A percentile compares a stretch with the other conserved stretches of the same genome.
phyloP scores from a whole-genome alignment of 202 grass and related monocot species.

The Setaria italica region DNA sequence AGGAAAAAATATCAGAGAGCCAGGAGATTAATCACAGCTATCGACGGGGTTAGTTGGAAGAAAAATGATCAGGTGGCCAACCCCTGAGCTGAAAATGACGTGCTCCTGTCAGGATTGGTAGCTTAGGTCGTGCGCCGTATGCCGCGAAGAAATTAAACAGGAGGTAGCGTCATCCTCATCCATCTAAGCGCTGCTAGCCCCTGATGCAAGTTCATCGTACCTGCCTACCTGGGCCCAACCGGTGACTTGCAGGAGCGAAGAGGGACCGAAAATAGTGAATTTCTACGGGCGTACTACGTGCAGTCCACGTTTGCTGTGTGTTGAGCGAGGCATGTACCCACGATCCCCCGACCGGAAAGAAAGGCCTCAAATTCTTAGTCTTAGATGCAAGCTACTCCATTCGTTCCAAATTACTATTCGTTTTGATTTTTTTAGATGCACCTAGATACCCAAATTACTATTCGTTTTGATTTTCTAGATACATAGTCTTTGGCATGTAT shows the following conservation, averaged over 20 bases:
- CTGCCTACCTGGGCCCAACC: neutral
- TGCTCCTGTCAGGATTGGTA: neutral
- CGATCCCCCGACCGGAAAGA: neutral
- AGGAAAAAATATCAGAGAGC: too few species aligned
- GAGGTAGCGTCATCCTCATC: neutral
- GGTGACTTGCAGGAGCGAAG: neutral
- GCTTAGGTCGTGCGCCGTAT: neutral
- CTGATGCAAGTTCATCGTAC: neutral
- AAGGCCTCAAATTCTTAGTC: slow-evolving; percentile 29
- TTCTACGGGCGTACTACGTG: neutral
- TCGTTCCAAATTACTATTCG: too few species aligned
- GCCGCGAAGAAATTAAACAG: neutral
- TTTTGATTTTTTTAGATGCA: too few species aligned
- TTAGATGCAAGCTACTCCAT: neutral
- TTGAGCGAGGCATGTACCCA: too few species aligned
- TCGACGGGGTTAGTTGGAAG: neutral
- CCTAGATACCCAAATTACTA: too few species aligned
- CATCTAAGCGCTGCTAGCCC: neutral
- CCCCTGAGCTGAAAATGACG: neutral
- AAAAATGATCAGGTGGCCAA: neutral
- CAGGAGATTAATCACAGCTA: too few species aligned
- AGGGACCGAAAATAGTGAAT: neutral
- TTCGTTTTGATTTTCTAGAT: too few species aligned
- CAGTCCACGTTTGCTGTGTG: slow-evolving; percentile 3
- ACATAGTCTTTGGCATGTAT: too few species aligned